A percentile compares a stretch with the other conserved stretches of the same genome.
Evolutionary conservation across 192 early-diverging fungal genomes (phyloP).

Genomic region (Pilaira anomala): DNA sequence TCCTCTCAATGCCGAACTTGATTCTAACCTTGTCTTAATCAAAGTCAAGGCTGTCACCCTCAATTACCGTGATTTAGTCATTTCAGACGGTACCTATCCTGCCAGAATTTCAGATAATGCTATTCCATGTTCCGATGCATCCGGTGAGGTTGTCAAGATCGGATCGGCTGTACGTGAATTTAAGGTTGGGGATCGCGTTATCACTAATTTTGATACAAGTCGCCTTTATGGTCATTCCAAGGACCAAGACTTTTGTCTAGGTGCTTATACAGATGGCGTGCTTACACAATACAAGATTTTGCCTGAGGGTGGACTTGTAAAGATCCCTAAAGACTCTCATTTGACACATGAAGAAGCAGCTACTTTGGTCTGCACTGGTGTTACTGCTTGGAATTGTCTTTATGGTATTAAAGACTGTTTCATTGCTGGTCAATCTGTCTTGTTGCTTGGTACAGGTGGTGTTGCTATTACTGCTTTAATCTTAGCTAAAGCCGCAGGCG

Average conservation of each 20-base stretch:
- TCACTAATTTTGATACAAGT: slow-evolving; percentile 6
- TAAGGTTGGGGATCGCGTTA: slow-evolving; percentile 14
- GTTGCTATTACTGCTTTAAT: slow-evolving; percentile 6
- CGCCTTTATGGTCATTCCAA: not conserved
- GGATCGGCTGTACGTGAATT: slow-evolving; percentile 2
- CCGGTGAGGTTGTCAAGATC: slow-evolving; percentile 10
- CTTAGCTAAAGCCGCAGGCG: slow-evolving; percentile 15
- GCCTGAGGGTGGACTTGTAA: not conserved
- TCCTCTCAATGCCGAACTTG: no score
- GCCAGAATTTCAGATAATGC: not conserved
- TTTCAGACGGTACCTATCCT: not conserved
- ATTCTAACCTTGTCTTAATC: no score
- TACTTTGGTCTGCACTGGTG: slow-evolving; percentile 17
- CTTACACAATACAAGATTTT: not conserved
- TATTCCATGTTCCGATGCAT: slow-evolving; percentile 19
- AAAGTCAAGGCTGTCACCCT: no score
- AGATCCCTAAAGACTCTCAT: not conserved
- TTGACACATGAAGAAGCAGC: slow-evolving; percentile 7
- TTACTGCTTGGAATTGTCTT: slow-evolving; percentile 16
- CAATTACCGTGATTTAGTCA: slow-evolving; percentile 11
- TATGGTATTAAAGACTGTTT: slow-evolving; percentile 13
- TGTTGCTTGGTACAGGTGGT: slow-evolving; percentile 20
- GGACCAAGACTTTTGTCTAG: not conserved
- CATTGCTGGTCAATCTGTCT: no score
- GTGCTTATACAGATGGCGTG: slow-evolving; percentile 7